Conservation (phyloP, 306 rosid species). For the Cotoneaster glaucophyllus region DNA sequence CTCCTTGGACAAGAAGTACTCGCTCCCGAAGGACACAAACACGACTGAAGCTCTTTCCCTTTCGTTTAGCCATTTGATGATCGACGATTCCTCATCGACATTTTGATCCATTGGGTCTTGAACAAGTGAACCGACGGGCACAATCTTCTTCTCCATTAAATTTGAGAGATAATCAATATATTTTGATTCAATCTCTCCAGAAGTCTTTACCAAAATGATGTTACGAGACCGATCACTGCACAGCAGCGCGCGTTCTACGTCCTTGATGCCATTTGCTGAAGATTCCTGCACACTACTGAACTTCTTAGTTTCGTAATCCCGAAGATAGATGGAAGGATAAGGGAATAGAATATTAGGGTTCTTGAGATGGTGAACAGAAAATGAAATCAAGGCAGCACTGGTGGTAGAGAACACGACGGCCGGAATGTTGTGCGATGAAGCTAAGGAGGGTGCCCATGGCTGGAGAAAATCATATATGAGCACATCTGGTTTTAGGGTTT, state of each 20-base stretch:
- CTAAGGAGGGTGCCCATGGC: background rate
- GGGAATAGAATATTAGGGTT: background rate
- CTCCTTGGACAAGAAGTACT: background rate
- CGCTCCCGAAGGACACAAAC: background rate
- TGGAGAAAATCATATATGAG: background rate
- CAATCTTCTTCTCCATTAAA: conserved; percentile 8
- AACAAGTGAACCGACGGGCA: conserved; percentile 23
- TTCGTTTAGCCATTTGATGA: background rate
- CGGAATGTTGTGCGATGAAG: background rate
- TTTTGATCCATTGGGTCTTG: background rate
- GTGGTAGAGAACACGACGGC: background rate
- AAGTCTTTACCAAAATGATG: conserved; percentile 6
- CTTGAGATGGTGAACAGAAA: background rate
- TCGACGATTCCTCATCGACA: background rate
- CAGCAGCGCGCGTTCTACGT: background rate
- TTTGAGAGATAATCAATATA: conserved; percentile 17
- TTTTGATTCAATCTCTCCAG: conserved; percentile 16
- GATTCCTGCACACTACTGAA: background rate
- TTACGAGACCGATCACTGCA: background rate
- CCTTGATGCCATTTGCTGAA: background rate
- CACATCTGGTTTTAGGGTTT: background rate
- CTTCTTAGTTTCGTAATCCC: background rate
- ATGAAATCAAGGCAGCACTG: background rate
- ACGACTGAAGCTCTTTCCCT: background rate
- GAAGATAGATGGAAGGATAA: background rate